Percentiles rank a stretch among this genome's conserved stretches.
Conservation (phyloP, 2,329 filamentous ascomycete genomes). For the Westerdykella ornata region DNA sequence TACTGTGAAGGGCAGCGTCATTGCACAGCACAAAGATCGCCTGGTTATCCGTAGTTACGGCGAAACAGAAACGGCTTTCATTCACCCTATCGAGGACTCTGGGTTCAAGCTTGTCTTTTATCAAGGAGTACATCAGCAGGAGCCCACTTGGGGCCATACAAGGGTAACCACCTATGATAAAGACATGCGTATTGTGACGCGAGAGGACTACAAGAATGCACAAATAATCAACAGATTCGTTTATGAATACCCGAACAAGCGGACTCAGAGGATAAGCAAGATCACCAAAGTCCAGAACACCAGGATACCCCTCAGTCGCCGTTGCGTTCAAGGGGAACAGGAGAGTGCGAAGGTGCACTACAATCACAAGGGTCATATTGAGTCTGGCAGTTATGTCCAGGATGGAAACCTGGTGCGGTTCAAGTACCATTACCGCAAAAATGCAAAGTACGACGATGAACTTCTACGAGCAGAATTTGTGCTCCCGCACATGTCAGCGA, state of each 20-base stretch:
- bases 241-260: constrained; percentile 43
- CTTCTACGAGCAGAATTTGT: constrained; percentile 51
- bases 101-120: constrained; percentile 38
- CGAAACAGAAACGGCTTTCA: constrained; percentile 47
- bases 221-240: constrained; percentile 43
- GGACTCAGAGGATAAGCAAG: constrained; percentile 26
- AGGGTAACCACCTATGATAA: constrained; percentile 45
- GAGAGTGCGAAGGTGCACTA: constrained; percentile 46
- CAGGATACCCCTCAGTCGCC: constrained; percentile 36
- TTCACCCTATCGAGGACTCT: constrained; percentile 32
- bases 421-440: constrained; percentile 51
- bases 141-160: constrained; percentile 42
- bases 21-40: constrained; percentile 43
- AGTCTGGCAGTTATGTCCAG: constrained; percentile 49
- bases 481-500: constrained; percentile 49
- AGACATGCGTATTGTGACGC: constrained; percentile 41
- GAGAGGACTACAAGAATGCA: constrained; percentile 42
- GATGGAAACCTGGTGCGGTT: constrained; percentile 49
- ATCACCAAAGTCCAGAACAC: constrained; percentile 36
- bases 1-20: constrained; percentile 45
- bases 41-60: constrained; percentile 45
- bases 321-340: constrained; percentile 43
- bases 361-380: constrained; percentile 48
- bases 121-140: constrained; percentile 36
- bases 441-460: constrained; percentile 49